Evolutionary conservation across 2,329 filamentous ascomycete genomes (phyloP), one percentile per base, ranked within the genome.

Genomic region (Kalmusia sp.): DNA sequence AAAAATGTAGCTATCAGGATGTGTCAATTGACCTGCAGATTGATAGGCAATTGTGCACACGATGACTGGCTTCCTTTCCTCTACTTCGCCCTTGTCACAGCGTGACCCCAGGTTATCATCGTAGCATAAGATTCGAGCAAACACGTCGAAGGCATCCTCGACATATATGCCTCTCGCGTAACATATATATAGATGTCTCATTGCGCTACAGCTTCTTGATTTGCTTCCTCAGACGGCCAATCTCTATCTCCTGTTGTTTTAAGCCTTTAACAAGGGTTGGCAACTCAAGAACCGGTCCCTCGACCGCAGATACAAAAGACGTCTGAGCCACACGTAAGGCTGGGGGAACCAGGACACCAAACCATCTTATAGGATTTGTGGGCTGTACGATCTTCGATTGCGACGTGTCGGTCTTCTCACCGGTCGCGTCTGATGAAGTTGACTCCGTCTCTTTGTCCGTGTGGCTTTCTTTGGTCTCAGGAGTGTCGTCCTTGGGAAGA

Each of bases 171-270:
- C 7, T 28, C 22, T 28, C 6, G 1, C 17, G n/a, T 28, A 11
- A 17, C 21, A 3, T 41, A 9, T 9, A 14, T 3, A 15, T 3
- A 6, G 14, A 28, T 5, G 17, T 12, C 19, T 4, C 3, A 4
- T 22, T n/a, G n/a, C 12, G 8, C 38, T 58, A 68, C 12, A 64
- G 21, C 60, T 76, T 80, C 58, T 73, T 73, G 4, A 80, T 67
- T 19, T 71, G 68, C 63, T 84, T 84, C 59, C 80, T 74, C 44
- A 76, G 49, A 52, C 88, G 78, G 31, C 88, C 80, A 49, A 93
- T 86, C 60, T 89, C 83, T 46, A 87, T 85, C 76, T 92, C 89
- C 4, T 90, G 69, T n/a, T 75, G 74, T 12, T 79, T 78, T 82
- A 93, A 86, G 63, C 85, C 81, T 24, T 79, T 79, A 30, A 80